Conservation (phyloP, 257 asterid genomes). For the Solanum etuberosum region DNA sequence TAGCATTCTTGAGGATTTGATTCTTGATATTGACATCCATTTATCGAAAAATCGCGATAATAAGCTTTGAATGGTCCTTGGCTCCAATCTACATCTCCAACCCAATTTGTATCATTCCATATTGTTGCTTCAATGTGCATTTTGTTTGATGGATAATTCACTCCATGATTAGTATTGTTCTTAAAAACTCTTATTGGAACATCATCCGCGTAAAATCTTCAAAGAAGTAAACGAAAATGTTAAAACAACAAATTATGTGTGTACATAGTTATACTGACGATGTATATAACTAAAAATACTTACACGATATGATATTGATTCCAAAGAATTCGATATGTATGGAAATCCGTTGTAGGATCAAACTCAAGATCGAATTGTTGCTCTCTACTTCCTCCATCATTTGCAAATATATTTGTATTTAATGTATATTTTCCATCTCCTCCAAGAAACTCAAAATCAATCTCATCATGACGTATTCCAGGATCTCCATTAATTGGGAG, state of each 20-base stretch:
- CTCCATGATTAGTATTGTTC: slow-evolving; percentile 5
- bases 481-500: background rate
- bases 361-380: slow-evolving; percentile 18
- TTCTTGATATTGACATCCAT: background rate
- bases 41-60: background rate
- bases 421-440: background rate
- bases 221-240: background rate
- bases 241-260: background rate
- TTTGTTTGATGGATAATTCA: background rate
- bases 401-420: slow-evolving; percentile 14
- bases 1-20: background rate
- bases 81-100: slow-evolving; percentile 5
- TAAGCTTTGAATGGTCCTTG: slow-evolving; percentile 5
- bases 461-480: slow-evolving; percentile 3
- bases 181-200: slow-evolving; percentile 13
- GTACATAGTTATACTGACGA: background rate
- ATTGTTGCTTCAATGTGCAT: slow-evolving; percentile 22
- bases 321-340: slow-evolving; percentile 11
- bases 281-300: background rate
- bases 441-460: slow-evolving; percentile 22
- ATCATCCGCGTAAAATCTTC: slow-evolving; percentile 9
- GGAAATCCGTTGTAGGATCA: slow-evolving; percentile 7
- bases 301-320: slow-evolving; percentile 16
- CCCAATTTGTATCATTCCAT: slow-evolving; percentile 10
- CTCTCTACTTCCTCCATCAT: slow-evolving; percentile 16